Evolutionary conservation across 352 stramenopile species (phyloP), one percentile per base, ranked within the genome.

Genomic region (Pythium periplocum): DNA sequence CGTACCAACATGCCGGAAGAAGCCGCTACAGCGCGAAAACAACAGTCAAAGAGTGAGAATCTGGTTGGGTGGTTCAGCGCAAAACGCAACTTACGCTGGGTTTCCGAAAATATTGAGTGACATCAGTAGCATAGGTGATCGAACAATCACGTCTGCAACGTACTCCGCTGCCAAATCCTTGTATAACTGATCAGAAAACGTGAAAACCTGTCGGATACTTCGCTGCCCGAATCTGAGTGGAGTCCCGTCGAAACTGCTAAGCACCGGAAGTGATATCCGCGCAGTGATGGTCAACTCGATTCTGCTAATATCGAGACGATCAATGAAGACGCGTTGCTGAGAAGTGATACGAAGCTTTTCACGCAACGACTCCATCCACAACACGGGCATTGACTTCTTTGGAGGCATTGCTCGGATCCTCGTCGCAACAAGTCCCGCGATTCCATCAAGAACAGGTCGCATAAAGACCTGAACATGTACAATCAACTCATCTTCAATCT

Each of bases 21-120:
- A 94, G 2, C 83, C 83, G 32, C 83, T 93, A 52, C 30, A 64
- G 37, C 48, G 1, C 26, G 55, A 4, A 49, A 35, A 51, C 10
- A 48, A 2, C 44, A 51, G 55, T 3, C 17, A 0, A 17, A 47
- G 39, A 49, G 31, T 17, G 17, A n/a, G 6, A 10, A 51, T 33
- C 26, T 26, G 30, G 8, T 33, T 33, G 32, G 5, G 8, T 26
- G 45, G 33, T 3, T 9, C 10, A 12, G 6, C 30, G 31, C 9
- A 12, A 2, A 36, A 7, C 11, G 7, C 2, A n/a, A 74, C 81
- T 46, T 86, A 94, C 83, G 82, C 80, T 57, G 84, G 84, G 51
- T 94, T 94, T 31, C 84, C 84, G 45, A 92, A 60, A 50, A 92
- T 86, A 64, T 92, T 91, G 48, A 94, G 67, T 10, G 84, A 94